Evolutionary conservation across 768 basidiomycete species (phyloP).

Genomic region (Mycena rosella): DNA sequence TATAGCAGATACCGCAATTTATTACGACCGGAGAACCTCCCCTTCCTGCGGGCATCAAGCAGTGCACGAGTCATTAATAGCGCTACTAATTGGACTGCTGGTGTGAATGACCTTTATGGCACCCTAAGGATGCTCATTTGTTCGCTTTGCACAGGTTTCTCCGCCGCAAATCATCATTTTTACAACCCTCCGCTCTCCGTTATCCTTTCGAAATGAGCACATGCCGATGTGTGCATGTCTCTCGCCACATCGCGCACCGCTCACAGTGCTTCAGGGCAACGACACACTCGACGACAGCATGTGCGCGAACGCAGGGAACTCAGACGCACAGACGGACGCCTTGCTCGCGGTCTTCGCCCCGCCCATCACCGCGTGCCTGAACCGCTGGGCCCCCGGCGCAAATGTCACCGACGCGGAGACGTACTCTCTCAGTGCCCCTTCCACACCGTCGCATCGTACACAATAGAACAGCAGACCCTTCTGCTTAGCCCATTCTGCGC

Average conservation of each 20-base stretch:
- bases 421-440: constrained; percentile 78
- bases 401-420: constrained; percentile 68
- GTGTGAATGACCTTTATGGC: constrained; percentile 44
- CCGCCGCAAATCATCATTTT: constrained; percentile 59
- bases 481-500: constrained; percentile 74
- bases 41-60: constrained; percentile 65
- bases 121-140: too few relatives aligned
- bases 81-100: constrained; percentile 78
- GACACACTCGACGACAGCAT: constrained; percentile 75
- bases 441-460: constrained; percentile 63
- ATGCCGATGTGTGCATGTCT: constrained; percentile 56
- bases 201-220: constrained; percentile 68
- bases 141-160: constrained; percentile 49
- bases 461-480: not conserved
- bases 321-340: constrained; percentile 55
- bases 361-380: constrained; percentile 69
- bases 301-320: constrained; percentile 70
- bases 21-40: constrained; percentile 49
- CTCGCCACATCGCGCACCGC: not conserved
- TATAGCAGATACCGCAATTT: constrained; percentile 58
- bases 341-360: constrained; percentile 72
- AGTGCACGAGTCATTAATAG: constrained; percentile 72
- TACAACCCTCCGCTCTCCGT: constrained; percentile 66
- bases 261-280: too few relatives aligned
- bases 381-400: constrained; percentile 71